These are phyloP conservation scores for Oryza longistaminata DNA, from an alignment of 176 grass and related monocot species.

Conservation along the genomic window DNA sequence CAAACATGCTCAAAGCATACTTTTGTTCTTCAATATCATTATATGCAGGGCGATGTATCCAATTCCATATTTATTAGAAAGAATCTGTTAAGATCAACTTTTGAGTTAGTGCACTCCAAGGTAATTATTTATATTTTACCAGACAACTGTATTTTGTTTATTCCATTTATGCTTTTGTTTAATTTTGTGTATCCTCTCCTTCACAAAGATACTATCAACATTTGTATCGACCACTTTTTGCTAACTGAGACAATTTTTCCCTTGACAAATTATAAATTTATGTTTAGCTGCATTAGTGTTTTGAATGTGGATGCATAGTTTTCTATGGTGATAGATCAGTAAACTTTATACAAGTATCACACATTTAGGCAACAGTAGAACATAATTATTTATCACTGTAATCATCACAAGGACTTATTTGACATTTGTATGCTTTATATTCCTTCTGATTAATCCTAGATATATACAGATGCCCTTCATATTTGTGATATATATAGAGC, in stretches of 20 bases:
- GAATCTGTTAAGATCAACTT: constrained; percentile 71
- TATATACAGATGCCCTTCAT: not conserved
- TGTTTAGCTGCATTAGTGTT: constrained; percentile 2
- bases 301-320: constrained; percentile 19
- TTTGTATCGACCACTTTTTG: constrained; percentile 1
- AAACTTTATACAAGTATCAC: not conserved
- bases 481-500: constrained; percentile 3
- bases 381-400: not conserved
- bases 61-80: constrained; percentile 73
- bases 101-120: constrained; percentile 74
- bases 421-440: constrained; percentile 10
- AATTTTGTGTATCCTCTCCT: constrained; percentile 4
- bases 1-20: constrained; percentile 12
- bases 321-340: constrained; percentile 18
- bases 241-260: not conserved
- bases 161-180: constrained; percentile 21
- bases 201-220: not conserved
- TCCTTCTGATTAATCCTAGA: constrained; percentile 5
- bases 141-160: not conserved
- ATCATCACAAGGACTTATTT: not conserved
- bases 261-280: constrained; percentile 9
- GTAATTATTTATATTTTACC: constrained; percentile 39
- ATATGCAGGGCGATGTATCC: constrained; percentile 67
- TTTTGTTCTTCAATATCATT: constrained; percentile 35
- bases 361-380: not conserved